Base-by-base conservation (phyloP, 192 early-diverging fungal genomes). In the Radiomyces spectabilis region DNA sequence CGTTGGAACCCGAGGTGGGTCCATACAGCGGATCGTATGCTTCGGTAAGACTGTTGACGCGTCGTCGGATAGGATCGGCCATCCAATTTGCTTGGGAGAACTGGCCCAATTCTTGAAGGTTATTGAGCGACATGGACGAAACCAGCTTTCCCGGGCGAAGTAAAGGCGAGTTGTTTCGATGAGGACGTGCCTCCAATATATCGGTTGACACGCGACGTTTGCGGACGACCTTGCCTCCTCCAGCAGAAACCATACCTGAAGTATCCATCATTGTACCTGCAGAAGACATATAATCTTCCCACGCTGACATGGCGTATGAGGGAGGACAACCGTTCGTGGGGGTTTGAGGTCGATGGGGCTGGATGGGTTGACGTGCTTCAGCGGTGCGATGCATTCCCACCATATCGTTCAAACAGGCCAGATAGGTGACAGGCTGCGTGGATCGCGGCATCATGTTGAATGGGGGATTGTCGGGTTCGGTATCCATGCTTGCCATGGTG, bases 341-440 rank as follows among this genome's bases (percentile, higher is more conserved):
- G 8, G 51, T 34, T 6, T 24, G 46, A 18, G 57, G 33, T 0
- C 26, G 51, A 32, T 18, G 38, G 1, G 24, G 35, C 4, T 42
- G 33, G 13, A 76, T 56, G 1, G 72, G 75, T 37, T 75, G 66
- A 44, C 78, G 70, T 7, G 68, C 66, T 22, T 80, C 82, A 7
- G 71, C 71, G 12, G 77, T 69, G 7, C 69, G 63, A 38, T 87
- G 82, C 79, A 86, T 81, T 12, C 84, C 85, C 5, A 90, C 88
- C 49, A 86, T 77, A 61, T 90, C 88, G 32, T 82, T 80, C 41
- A 87, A 62, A 57, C 88, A 90, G 6, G 87, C 83, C 25, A 88
- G 52, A 35, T 87, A 89, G 13, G 75, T 75, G n/a, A 73, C 73
- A 12, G 69, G 66, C n/a, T 51, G 52, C 4, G 60, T 45, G 0